Evolutionary conservation across 352 stramenopile species (phyloP).

Genomic region (Pythium volutum): DNA sequence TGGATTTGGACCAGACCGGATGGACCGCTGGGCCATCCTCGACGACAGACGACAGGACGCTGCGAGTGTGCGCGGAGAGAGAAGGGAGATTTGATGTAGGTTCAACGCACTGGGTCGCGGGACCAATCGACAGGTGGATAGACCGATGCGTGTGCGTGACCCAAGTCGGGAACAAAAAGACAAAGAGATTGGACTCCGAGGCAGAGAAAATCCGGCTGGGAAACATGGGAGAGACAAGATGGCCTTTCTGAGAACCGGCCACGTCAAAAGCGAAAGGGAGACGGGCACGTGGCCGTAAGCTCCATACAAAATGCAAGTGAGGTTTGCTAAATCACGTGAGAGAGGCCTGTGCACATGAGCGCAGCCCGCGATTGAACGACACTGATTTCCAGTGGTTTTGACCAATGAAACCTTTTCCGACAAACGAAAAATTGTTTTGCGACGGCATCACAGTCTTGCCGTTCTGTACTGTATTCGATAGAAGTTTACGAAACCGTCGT

Average conservation of each 20-base stretch:
- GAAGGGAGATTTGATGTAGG: not conserved
- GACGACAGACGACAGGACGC: not conserved
- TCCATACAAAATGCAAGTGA: too few species aligned
- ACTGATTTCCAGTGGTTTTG: not conserved
- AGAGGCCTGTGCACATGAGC: not conserved
- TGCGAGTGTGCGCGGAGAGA: not conserved
- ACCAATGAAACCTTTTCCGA: not conserved
- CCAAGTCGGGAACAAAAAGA: not conserved
- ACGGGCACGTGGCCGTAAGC: not conserved
- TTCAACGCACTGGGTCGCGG: not conserved
- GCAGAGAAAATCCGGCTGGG: not conserved
- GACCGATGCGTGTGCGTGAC: not conserved
- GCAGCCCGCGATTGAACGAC: too few species aligned
- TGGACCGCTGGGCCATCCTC: not conserved
- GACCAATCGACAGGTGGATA: not conserved
- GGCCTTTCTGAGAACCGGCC: not conserved
- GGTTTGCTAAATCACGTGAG: too few species aligned
- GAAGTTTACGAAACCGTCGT: too few species aligned
- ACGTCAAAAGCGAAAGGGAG: not conserved
- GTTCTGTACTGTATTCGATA: too few species aligned
- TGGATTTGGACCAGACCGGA: not conserved
- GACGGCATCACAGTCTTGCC: too few species aligned
- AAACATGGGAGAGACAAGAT: too few species aligned
- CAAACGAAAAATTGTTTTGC: not conserved
- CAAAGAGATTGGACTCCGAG: not conserved